Evolutionary conservation across 805 yeast genomes (phyloP), one percentile per base, ranked within the genome.

Genomic region (Starmerella roubikii): DNA sequence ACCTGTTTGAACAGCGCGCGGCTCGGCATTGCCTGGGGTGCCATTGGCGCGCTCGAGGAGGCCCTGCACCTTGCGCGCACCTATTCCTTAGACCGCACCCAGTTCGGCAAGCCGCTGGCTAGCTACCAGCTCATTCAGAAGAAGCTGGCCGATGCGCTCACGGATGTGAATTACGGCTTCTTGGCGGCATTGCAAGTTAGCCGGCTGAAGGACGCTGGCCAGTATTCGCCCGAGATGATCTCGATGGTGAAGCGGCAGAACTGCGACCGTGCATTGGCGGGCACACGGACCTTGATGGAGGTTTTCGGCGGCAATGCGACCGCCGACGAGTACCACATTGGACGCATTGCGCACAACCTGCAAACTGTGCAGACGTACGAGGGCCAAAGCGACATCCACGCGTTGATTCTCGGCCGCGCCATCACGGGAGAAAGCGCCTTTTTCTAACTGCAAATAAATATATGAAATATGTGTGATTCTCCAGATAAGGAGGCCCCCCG

Each of bases 361-460:
- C 64, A 57, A 51, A 67, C 64, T 6, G 66, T 61, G 20, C 68
- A 64, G 49, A 64, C 68, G n/a, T 64, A 61, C 40, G 68, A 63
- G 50, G 68, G 68, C 22, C 68, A 64, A 45, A 58, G 65, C 40
- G 68, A 64, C 38, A 64, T 64, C 40, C 68, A 64, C 44, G 65
- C 60, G 30, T 47, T 62, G 30, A 62, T 60, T 28, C 50, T 64
- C 11, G 68, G 68, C 18, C 46, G 68, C 25, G 66, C 63, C 16
- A 61, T 63, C 22, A 64, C 68, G 4, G 68, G 68, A 1, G 52
- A 52, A 31, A 51, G 50, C 30, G 64, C 62, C 4, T 60, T 60
- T 38, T 52, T 38, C 36, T 58, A 45, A 35, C n/a, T 15, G n/a
- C n/a, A n/a, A n/a, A n/a, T n/a, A n/a, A n/a, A n/a, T n/a, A n/a